Evolutionary conservation across 805 yeast genomes (phyloP).

Genomic region (Isabelozyma heimii): DNA sequence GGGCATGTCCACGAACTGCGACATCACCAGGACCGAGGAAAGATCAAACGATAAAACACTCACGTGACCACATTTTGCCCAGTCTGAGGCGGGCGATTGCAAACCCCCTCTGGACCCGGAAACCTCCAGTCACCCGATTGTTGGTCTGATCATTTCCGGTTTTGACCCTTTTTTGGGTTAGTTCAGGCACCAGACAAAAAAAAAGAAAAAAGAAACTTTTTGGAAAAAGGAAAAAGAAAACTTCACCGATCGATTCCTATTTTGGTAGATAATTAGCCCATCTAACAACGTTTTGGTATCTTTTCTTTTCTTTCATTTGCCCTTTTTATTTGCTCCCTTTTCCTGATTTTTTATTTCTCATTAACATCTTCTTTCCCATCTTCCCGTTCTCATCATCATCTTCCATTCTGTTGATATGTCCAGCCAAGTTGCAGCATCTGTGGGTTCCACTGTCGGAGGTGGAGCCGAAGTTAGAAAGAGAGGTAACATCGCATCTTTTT

Average conservation of each 20-base stretch:
- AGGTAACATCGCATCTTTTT: constrained; percentile 44
- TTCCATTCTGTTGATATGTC: constrained; percentile 1
- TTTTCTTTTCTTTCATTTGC: neutral
- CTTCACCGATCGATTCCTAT: neutral
- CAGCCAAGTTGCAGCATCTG: constrained; percentile 4
- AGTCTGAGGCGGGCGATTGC: neutral
- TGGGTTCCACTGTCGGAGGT: neutral
- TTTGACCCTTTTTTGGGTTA: neutral
- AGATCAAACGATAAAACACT: neutral
- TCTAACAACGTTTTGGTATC: neutral
- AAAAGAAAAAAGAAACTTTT: too few species aligned
- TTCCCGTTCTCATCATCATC: neutral
- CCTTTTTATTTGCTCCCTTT: neutral
- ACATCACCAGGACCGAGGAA: neutral
- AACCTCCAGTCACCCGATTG: neutral
- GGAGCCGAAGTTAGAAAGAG: constrained; percentile 11
- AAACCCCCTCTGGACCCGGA: neutral
- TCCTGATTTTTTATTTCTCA: neutral
- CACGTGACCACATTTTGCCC: neutral
- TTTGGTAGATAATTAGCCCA: neutral
- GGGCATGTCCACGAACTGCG: too few species aligned
- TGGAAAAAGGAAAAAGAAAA: too few species aligned
- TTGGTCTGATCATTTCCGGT: neutral
- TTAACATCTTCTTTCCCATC: neutral
- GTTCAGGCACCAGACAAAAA: neutral